These are phyloP conservation scores for Gynandropsis gynandra DNA, from an alignment of 345 rosid genomes.

Conservation along the genomic window DNA sequence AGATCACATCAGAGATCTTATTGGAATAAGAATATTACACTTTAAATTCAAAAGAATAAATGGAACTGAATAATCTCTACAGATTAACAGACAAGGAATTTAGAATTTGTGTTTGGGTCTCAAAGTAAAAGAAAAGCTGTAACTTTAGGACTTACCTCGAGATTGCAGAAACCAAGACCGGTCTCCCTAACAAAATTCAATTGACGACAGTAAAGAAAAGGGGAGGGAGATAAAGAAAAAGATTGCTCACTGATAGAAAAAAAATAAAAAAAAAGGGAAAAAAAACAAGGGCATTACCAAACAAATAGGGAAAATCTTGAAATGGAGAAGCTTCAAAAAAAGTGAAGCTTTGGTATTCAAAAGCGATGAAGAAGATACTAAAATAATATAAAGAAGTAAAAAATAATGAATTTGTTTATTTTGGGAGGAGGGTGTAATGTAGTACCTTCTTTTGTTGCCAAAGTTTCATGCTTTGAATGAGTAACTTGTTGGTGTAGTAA, in stretches of 20 bases:
- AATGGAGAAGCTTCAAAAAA: conserved; percentile 21
- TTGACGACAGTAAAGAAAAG: conserved; percentile 27
- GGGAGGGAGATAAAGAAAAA: conserved; percentile 28
- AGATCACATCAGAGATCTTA: conserved; percentile 24
- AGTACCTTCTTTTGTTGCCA: conserved; percentile 23
- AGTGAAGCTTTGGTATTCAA: conserved; percentile 24
- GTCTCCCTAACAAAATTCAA: conserved; percentile 21
- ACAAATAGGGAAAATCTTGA: no score
- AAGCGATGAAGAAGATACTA: conserved; percentile 24
- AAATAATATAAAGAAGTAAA: conserved; percentile 28
- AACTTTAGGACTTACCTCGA: conserved; percentile 36
- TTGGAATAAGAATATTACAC: conserved; percentile 13
- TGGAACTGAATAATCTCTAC: background rate
- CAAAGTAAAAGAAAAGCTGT: conserved; percentile 30
- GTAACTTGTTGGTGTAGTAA: conserved; percentile 25
- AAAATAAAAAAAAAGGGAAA: conserved; percentile 7
- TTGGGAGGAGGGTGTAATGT: conserved; percentile 21
- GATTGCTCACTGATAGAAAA: conserved; percentile 16
- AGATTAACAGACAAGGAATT: conserved; percentile 19
- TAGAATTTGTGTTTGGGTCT: conserved; percentile 17
- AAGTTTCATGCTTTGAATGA: conserved; percentile 28
- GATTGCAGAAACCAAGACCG: conserved; percentile 32
- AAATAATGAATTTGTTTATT: conserved; percentile 22
- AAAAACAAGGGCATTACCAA: no score
- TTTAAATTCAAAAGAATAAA: conserved; percentile 11